Base-by-base conservation (phyloP, 2,329 filamentous ascomycete genomes). In the Exophiala bonariae region DNA sequence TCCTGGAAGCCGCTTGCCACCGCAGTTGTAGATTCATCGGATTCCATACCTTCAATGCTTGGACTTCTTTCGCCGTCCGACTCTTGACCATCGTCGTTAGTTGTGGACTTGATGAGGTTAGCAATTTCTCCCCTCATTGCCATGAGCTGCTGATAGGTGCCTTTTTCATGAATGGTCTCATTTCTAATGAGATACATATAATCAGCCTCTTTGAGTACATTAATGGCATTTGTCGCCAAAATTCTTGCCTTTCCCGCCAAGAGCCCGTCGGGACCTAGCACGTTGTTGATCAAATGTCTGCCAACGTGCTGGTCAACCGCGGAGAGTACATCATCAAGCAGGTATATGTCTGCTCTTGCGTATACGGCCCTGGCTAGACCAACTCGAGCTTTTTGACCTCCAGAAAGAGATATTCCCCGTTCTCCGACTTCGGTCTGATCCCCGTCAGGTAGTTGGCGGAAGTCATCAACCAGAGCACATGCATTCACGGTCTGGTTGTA, bases 241-340 rank as follows among this genome's bases (percentile, higher is more conserved):
- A 99, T 87, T 56, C 92, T 84, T 5, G 92, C 96, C 71, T 97
- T 97, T 31, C 85, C 81, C 41, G 76, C 79, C 18, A 99, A 78
- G 5, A 99, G 75, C 56, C 93, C 93, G 52, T 85, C 86, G 3
- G 86, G 78, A 10, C 93, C 93, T 28, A 99, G 81, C 1, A 99
- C 93, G 54, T 93, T 89, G 64, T 97, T 87, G 61, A 96, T 96
- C 47, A 99, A 80, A 69, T 99, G 93, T 55, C 89, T 81, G 40
- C 93, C 93, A 49, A 99, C 93, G 63, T 99, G 93, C 56, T 95
- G 92, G 69, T 99, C 93, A n/a, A 99, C 93, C 1, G 95, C 93
- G 13, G 92, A 97, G 9, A 99, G 77, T 52, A 91, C 87, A 65
- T 99, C 93, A 59, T 99, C 93, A 9, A 99, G 77, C 10, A 99